Percentiles rank a stretch among this genome's conserved stretches.
phyloP scores from a whole-genome alignment of 352 stramenopile species.

The Elongisporangium prolatum region DNA sequence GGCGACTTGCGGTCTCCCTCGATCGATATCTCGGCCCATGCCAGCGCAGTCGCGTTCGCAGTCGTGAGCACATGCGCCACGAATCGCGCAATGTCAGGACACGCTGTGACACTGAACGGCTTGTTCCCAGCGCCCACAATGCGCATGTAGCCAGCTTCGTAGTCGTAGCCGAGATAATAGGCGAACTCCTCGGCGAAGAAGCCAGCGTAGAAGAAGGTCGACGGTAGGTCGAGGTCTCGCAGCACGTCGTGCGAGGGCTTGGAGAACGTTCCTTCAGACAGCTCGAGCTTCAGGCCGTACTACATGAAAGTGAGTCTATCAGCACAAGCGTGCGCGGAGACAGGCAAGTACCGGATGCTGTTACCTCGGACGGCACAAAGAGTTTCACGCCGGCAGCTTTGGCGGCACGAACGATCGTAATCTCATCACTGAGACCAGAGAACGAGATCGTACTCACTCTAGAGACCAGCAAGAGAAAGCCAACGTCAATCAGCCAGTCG shows the following conservation, averaged over 20 bases:
- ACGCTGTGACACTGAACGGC: constrained; percentile 15
- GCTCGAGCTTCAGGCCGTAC: background rate
- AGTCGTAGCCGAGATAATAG: constrained; percentile 16
- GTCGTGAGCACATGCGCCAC: constrained; percentile 5
- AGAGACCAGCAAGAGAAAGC: background rate
- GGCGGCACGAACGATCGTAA: constrained; percentile 16
- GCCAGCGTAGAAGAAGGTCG: constrained; percentile 18
- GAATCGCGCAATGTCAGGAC: constrained; percentile 14
- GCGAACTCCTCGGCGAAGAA: constrained; percentile 17
- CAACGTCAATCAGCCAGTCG: background rate
- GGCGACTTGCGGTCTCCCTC: background rate
- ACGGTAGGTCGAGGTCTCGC: constrained; percentile 17
- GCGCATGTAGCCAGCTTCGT: constrained; percentile 10
- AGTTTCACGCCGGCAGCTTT: constrained; percentile 28
- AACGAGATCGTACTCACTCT: background rate
- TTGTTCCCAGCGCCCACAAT: constrained; percentile 16
- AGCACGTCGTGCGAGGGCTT: constrained; percentile 3
- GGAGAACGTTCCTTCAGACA: background rate
- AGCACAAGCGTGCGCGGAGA: background rate
- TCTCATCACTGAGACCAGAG: background rate
- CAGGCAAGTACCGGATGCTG: background rate
- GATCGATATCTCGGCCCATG: background rate
- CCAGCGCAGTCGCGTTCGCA: background rate
- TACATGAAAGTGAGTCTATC: background rate
- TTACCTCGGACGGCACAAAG: constrained; percentile 18